Percentiles rank a stretch among this genome's conserved stretches.
Evolutionary conservation across 805 yeast genomes (phyloP).

Genomic region (Kuraishia hungarica): DNA sequence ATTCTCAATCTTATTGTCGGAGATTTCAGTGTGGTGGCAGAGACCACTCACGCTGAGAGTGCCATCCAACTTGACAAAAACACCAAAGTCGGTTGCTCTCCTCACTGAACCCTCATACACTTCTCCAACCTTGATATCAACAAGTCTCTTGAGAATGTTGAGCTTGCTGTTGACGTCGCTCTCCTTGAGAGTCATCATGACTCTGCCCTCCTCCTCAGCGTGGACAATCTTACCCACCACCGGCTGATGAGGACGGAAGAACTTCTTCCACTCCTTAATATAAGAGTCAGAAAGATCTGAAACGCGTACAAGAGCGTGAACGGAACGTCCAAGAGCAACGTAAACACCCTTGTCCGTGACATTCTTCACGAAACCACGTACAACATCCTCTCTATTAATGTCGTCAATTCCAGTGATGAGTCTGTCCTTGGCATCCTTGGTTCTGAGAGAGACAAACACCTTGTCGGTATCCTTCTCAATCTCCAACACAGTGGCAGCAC

Average conservation of each 20-base stretch:
- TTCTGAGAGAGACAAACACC: constrained; percentile 57
- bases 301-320: constrained; percentile 75
- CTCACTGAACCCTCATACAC: constrained; percentile 71
- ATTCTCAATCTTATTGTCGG: constrained; percentile 58
- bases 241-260: constrained; percentile 59
- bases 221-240: constrained; percentile 67
- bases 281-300: constrained; percentile 74
- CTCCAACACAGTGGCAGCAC: constrained; percentile 45
- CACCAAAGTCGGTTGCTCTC: constrained; percentile 82
- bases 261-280: constrained; percentile 83
- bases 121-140: constrained; percentile 63
- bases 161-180: constrained; percentile 70
- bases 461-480: constrained; percentile 41
- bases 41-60: constrained; percentile 73
- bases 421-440: constrained; percentile 41
- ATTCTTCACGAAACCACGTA: constrained; percentile 74
- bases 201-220: constrained; percentile 51
- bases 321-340: constrained; percentile 61
- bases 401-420: constrained; percentile 40
- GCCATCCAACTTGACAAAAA: constrained; percentile 73
- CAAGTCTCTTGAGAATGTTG: constrained; percentile 48
- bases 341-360: constrained; percentile 71
- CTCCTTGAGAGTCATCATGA: constrained; percentile 73
- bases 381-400: constrained; percentile 59
- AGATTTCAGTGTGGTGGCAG: constrained; percentile 78